Evolutionary conservation across 148 eudicot species (phyloP).

Genomic region (Mesembryanthemum crystallinum): DNA sequence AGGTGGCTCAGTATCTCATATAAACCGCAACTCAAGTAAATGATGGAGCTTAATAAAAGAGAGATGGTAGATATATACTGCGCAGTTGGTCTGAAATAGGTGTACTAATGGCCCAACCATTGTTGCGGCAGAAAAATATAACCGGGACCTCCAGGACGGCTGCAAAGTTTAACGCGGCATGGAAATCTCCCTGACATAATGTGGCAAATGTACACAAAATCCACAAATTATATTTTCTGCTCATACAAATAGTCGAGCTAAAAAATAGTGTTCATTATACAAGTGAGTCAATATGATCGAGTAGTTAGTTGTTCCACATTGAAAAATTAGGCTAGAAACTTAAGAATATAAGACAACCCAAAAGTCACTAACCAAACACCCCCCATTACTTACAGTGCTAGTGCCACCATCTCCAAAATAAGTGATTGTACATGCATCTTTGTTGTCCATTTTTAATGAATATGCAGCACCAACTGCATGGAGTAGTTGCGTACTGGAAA

Average conservation of each 20-base stretch:
- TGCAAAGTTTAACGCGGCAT: slow-evolving; percentile 69
- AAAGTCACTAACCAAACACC: no score
- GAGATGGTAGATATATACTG: slow-evolving; percentile 26
- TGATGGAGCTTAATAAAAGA: not conserved
- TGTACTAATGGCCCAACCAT: slow-evolving; percentile 84
- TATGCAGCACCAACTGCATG: slow-evolving; percentile 84
- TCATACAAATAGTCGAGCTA: not conserved
- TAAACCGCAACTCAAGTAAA: not conserved
- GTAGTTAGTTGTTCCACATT: no score
- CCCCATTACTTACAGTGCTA: slow-evolving; percentile 42
- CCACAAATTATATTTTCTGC: not conserved
- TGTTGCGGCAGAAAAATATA: slow-evolving; percentile 67
- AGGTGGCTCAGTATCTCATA: no score
- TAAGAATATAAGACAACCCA: no score
- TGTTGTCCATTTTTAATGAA: slow-evolving; percentile 66
- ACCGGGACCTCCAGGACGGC: slow-evolving; percentile 68
- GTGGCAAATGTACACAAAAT: not conserved
- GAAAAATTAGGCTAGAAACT: no score
- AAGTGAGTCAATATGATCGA: no score
- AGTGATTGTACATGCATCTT: slow-evolving; percentile 64
- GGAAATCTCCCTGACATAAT: slow-evolving; percentile 63
- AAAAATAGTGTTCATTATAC: not conserved
- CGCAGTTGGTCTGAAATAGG: slow-evolving; percentile 56
- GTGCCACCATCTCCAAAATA: slow-evolving; percentile 74
- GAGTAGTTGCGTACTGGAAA: slow-evolving; percentile 59